These are phyloP conservation scores for Lactarius psammicola DNA, from an alignment of 768 basidiomycete species.

Conservation along the genomic window DNA sequence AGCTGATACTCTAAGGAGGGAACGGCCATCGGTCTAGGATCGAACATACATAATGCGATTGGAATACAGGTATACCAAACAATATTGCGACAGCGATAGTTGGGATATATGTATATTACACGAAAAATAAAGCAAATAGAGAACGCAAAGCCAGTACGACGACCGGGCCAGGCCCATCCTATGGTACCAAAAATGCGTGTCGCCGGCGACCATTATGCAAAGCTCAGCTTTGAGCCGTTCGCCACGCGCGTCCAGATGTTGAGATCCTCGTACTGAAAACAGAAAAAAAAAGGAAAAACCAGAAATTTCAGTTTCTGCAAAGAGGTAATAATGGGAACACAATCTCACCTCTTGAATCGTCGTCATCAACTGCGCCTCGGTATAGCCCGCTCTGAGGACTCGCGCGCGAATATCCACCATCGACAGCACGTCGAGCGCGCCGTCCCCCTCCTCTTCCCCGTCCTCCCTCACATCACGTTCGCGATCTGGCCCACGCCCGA, in stretches of 20 bases:
- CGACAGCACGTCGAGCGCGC: slow-evolving; percentile 59
- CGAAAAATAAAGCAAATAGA: slow-evolving; percentile 2
- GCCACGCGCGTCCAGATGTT: slow-evolving; percentile 81
- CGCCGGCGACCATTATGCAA: slow-evolving; percentile 35
- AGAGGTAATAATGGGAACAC: slow-evolving; percentile 21
- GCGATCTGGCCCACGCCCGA: slow-evolving; percentile 53
- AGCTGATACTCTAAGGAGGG: too few species aligned
- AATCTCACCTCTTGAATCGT: slow-evolving; percentile 72
- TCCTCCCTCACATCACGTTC: slow-evolving; percentile 69
- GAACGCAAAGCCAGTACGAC: slow-evolving; percentile 3
- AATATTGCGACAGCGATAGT: slow-evolving; percentile 22
- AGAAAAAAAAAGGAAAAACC: slow-evolving; percentile 7
- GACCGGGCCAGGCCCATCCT: slow-evolving; percentile 32
- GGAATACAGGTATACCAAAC: slow-evolving; percentile 20
- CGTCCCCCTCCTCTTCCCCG: slow-evolving; percentile 41
- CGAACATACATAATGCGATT: not conserved
- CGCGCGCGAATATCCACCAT: slow-evolving; percentile 88
- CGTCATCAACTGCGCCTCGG: slow-evolving; percentile 86
- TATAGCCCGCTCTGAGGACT: slow-evolving; percentile 84
- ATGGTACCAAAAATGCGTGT: not conserved
- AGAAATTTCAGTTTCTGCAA: slow-evolving; percentile 1
- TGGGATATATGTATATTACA: slow-evolving; percentile 15
- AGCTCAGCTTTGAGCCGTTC: slow-evolving; percentile 76
- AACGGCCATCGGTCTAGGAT: not conserved
- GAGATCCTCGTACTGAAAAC: slow-evolving; percentile 77